Base-by-base conservation (phyloP, 192 early-diverging fungal species). In the Umbelopsis vinacea region DNA sequence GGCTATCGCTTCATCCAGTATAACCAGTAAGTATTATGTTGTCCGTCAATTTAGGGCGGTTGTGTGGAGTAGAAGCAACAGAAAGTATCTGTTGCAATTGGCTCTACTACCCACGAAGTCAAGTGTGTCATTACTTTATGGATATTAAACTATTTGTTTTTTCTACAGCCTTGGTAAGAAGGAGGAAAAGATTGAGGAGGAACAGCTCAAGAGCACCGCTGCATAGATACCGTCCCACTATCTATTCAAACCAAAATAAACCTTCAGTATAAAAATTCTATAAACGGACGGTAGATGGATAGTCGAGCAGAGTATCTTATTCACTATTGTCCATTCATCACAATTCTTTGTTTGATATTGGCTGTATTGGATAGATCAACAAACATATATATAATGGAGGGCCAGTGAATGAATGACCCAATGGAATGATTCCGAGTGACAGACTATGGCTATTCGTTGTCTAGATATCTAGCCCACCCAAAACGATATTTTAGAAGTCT, bases 1-100 rank as follows among this genome's bases (percentile, higher is more conserved):
- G 91, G 91, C 10, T 91, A 89, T 74, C 89, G 97, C 23, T 97
- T 83, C 79, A 78, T 95, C 54, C 79, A 96, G 52, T 94, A 91
- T 69, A 84, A 92, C 78, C 73, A 91, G 87, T 89, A 84, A 67
- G 87, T 84, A 21, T 21, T 17, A 29, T 29, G 29, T 29, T 29
- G 29, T 29, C 29, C 29, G 29, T 29, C 29, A 29, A 29, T 29
- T 0, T 15, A 50, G 0, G 17, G 19, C 5, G 6, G 29, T n/a
- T 38, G n/a, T 29, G 9, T 43, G 26, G 19, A 52, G 23, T 45
- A 26, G 21, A 24, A 26, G 53, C 19, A 22, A 6, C 53, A 54
- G 24, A 54, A 26, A 22, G 12, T 6, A 2, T 6, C 6, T 43
- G 40, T 12, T 43, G 40, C 40, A 43, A 6, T 43, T 43, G 0